phyloP scores from a whole-genome alignment of 2,329 filamentous ascomycete genomes.

The Setomelanomma holmii region DNA sequence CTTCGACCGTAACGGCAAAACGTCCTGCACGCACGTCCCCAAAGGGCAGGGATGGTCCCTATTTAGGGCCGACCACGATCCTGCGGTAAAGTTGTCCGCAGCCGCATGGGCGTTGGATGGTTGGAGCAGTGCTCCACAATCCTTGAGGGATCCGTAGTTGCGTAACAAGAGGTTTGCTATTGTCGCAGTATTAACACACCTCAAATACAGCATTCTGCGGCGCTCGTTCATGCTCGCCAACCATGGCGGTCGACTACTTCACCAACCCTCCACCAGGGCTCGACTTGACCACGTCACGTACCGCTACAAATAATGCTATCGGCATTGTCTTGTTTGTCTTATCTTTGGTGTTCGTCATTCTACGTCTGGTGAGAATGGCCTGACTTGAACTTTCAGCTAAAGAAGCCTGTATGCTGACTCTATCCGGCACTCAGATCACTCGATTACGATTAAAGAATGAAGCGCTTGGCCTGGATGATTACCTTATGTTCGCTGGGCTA shows the following conservation, averaged over 20 bases:
- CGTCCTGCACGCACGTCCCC: neutral
- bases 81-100: neutral
- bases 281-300: constrained; percentile 28
- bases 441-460: constrained; percentile 25
- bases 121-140: neutral
- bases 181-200: neutral
- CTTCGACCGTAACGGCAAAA: neutral
- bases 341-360: constrained; percentile 25
- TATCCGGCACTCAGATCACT: constrained; percentile 12
- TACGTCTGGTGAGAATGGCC: constrained; percentile 12
- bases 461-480: constrained; percentile 25
- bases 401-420: too few relatives aligned
- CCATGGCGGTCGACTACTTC: constrained; percentile 16
- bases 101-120: neutral
- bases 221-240: neutral
- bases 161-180: neutral
- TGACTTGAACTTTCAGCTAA: too few relatives aligned
- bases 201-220: neutral
- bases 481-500: constrained; percentile 31
- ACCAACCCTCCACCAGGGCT: constrained; percentile 23
- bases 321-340: constrained; percentile 28
- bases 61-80: neutral
- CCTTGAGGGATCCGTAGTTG: neutral
- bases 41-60: neutral
- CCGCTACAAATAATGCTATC: constrained; percentile 28